Conservation (phyloP, 257 asterid species). For the Jaltomata sinuosa region DNA sequence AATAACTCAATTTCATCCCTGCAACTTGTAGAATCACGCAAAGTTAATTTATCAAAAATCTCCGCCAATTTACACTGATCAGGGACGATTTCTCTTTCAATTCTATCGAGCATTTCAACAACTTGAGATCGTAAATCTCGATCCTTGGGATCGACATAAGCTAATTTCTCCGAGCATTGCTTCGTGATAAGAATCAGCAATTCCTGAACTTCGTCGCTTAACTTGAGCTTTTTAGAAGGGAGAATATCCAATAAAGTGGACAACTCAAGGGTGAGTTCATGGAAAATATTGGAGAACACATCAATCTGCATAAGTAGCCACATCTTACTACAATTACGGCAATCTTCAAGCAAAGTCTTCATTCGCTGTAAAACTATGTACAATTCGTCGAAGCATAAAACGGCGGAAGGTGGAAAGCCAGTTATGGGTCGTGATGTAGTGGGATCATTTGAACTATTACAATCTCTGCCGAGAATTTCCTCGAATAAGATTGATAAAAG, state of each 20-base stretch:
- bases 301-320: constrained; percentile 74
- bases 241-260: constrained; percentile 72
- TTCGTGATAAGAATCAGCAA: constrained; percentile 47
- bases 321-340: constrained; percentile 47
- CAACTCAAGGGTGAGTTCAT: constrained; percentile 49
- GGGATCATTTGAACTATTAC: neutral
- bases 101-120: constrained; percentile 48
- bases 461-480: constrained; percentile 39
- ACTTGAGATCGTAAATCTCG: constrained; percentile 39
- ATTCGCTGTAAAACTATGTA: constrained; percentile 58
- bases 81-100: constrained; percentile 60
- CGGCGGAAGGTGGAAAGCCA: constrained; percentile 52
- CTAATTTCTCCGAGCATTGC: constrained; percentile 46
- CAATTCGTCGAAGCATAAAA: constrained; percentile 72
- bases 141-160: constrained; percentile 30
- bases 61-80: constrained; percentile 32
- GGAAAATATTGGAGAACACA: constrained; percentile 35
- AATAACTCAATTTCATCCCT: constrained; percentile 60
- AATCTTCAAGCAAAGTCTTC: constrained; percentile 51
- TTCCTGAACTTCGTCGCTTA: constrained; percentile 58
- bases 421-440: constrained; percentile 13
- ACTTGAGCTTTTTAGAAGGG: constrained; percentile 46
- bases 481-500: constrained; percentile 53
- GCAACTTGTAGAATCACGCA: constrained; percentile 53
- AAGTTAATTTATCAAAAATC: constrained; percentile 43